These are phyloP conservation scores for Xylariaceae sp. DNA, from an alignment of 2,329 filamentous ascomycete genomes.

Conservation along the genomic window DNA sequence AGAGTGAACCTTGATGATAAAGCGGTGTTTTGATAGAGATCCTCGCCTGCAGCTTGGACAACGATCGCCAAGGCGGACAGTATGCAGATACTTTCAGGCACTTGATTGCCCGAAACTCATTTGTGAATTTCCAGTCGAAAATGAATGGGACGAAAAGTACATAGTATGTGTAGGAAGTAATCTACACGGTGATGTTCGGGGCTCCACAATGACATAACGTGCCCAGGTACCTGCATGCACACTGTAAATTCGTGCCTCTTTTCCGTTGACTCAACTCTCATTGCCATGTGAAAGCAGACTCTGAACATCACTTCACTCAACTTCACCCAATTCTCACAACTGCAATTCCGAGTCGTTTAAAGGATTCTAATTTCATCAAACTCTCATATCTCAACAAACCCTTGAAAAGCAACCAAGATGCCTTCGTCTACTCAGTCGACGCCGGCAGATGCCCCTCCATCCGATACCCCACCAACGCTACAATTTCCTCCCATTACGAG, in stretches of 20 bases:
- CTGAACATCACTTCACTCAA: too few relatives aligned
- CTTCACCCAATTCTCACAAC: background rate
- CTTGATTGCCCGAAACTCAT: too few relatives aligned
- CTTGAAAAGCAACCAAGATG: conserved; percentile 17
- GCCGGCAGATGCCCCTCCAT: conserved; percentile 12
- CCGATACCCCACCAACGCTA: conserved; percentile 20
- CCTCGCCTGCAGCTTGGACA: background rate
- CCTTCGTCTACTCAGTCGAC: conserved; percentile 25
- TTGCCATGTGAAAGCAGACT: background rate
- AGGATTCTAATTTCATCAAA: too few relatives aligned
- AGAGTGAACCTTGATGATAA: background rate
- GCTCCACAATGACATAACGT: background rate
- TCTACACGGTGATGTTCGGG: background rate
- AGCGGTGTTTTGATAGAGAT: background rate
- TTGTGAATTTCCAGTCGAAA: background rate
- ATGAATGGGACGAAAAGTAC: background rate
- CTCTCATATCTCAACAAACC: background rate
- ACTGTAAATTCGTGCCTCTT: background rate
- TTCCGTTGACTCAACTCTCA: conserved; percentile 7
- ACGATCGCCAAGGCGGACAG: background rate
- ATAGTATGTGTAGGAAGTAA: background rate
- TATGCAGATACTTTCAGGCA: background rate
- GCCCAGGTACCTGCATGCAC: background rate
- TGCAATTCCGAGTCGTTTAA: too few relatives aligned
- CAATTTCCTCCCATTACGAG: conserved; percentile 76